Base-by-base conservation (phyloP, 140 eudicot genomes). In the Flaveria floridana region DNA sequence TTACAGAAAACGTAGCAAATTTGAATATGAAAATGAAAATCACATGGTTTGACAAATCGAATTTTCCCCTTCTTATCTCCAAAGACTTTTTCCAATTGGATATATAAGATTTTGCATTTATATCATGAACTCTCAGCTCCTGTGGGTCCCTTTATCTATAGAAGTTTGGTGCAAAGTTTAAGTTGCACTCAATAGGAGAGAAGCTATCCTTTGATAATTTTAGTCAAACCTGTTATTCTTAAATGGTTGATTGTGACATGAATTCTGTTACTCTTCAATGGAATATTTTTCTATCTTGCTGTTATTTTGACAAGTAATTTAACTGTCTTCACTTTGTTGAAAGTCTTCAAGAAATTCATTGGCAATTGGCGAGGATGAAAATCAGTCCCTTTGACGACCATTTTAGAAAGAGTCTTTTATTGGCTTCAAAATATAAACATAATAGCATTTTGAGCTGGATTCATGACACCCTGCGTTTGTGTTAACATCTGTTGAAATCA, bases 21-120 rank as follows among this genome's bases (percentile, higher is more conserved):
- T 73, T 72, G 68, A 21, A 56, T 41, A 39, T 37, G 52, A 25
- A 50, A 21, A 39, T 37, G 52, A 25, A 50, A 21, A 11, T 51
- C 46, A 42, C 56, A 21, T 68, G 72, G 41, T 74, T 74, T 48
- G 71, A 74, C 30, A 26, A 20, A 37, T 72, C 76, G 56, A 37
- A 55, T 30, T 71, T 51, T 51, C 41, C 41, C 47, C 30, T 51
- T 71, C 67, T 72, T 20, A 72, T 55, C 70, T 59, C 28, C 18
- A 26, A n/a, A 42, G 66, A 14, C 23, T 19, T 39, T 73, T 73
- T 61, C 41, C 39, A 34, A 16, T 12, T 71, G 6, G 21, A 4
- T 71, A 19, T 18, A 41, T 42, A 52, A n/a, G 11, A 67, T 67
- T 48, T 67, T 67, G 16, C 20, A 67, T 44, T 57, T 19, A 57